Evolutionary conservation across 1,284 basidiomycete genomes (phyloP).

Genomic region (Ganoderma leucocontextum): DNA sequence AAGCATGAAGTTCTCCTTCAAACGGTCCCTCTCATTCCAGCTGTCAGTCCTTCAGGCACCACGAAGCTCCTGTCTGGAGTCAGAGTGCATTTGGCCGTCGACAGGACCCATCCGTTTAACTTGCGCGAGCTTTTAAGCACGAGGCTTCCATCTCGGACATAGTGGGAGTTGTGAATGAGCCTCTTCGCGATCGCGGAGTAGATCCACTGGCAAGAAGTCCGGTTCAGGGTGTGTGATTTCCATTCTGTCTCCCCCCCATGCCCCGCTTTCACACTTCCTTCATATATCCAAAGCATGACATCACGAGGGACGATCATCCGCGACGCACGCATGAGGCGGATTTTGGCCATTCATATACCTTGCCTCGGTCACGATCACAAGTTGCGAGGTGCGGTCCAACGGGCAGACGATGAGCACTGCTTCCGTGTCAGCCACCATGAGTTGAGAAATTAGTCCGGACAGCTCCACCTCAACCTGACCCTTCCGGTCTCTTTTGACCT

Average conservation of each 20-base stretch:
- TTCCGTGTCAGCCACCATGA: conserved; percentile 18
- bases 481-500: conserved; percentile 8
- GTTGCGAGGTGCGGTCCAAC: not conserved
- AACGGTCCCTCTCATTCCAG: not conserved
- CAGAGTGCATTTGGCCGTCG: not conserved
- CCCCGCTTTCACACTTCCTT: conserved; percentile 3
- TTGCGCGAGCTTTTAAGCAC: not conserved
- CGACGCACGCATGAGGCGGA: conserved; percentile 11
- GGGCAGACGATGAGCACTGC: conserved; percentile 7
- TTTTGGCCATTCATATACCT: conserved; percentile 19
- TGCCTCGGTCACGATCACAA: conserved; percentile 23
- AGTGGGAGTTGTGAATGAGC: conserved; percentile 3
- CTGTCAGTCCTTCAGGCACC: not conserved
- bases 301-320: conserved; percentile 20
- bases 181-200: not conserved
- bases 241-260: not conserved
- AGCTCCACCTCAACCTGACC: conserved; percentile 13
- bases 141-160: conserved; percentile 20
- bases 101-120: not conserved
- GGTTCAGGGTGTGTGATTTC: not conserved
- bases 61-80: not conserved
- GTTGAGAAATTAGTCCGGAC: not conserved
- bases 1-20: not conserved
- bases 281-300: not conserved
- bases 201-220: conserved; percentile 2